Conservation (phyloP, 768 basidiomycete genomes). For the Fibroporia radiculosa region DNA sequence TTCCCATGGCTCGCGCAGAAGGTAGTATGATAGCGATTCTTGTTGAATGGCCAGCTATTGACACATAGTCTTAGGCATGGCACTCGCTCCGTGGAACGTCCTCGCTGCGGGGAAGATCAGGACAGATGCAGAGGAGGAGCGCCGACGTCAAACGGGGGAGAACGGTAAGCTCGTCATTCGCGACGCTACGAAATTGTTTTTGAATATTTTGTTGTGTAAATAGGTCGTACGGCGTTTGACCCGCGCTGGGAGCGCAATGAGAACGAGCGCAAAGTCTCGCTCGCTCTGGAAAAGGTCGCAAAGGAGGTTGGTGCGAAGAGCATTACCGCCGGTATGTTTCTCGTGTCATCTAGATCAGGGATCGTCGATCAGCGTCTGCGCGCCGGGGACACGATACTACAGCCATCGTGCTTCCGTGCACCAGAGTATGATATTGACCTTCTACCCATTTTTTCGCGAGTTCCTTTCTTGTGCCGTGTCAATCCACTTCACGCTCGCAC, state of each 20-base stretch:
- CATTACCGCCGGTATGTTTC: conserved; percentile 5
- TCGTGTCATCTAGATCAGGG: no score
- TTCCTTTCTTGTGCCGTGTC: no score
- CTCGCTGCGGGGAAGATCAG: conserved; percentile 31
- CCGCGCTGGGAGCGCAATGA: conserved; percentile 31
- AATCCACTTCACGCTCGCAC: background rate
- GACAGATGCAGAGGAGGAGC: conserved; percentile 26
- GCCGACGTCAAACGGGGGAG: conserved; percentile 18
- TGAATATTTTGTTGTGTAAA: conserved; percentile 31
- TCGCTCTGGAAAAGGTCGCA: conserved; percentile 32
- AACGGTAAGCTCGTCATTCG: conserved; percentile 20
- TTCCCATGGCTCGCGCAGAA: conserved; percentile 20
- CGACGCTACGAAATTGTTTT: conserved; percentile 29
- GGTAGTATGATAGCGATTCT: conserved; percentile 15
- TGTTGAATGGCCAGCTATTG: background rate
- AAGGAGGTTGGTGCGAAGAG: conserved; percentile 28
- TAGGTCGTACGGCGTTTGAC: conserved; percentile 22
- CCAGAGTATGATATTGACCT: conserved; percentile 12
- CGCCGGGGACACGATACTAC: no score
- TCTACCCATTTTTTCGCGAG: background rate
- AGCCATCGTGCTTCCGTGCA: background rate
- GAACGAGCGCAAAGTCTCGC: conserved; percentile 24
- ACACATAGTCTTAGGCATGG: conserved; percentile 18
- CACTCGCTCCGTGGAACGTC: conserved; percentile 32
- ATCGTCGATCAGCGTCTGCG: conserved; percentile 5